Base-by-base conservation (phyloP, 176 grass and related monocot genomes). In the Oryza nivara region DNA sequence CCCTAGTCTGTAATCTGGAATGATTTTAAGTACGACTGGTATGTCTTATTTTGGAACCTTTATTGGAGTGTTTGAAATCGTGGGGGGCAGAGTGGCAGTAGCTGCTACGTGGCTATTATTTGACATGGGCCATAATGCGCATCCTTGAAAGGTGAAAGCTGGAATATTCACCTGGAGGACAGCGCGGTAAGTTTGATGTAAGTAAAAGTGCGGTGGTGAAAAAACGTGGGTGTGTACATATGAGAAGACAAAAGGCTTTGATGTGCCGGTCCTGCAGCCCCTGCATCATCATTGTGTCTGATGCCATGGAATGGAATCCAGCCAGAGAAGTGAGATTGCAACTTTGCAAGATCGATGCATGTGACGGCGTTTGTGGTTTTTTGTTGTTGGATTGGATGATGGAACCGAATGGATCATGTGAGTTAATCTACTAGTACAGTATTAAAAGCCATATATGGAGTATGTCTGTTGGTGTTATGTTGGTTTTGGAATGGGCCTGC, bases 211-310 rank as follows among this genome's bases (percentile, higher is more conserved):
- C 14, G 47, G 49, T 78, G 47, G 49, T 78, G 74, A 78, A 47
- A n/a, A 15, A n/a, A 10, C 10, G 44, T 23, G 16, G 63, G n/a
- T 32, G 2, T 32, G 30, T 15, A 19, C 52, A 16, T 20, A 12
- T 77, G 75, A 85, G 70, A 54, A 68, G 77, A 86, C 61, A 81
- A 67, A 51, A 74, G 32, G 85, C 41, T 69, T 5, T 54, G 68
- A 7, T 65, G 9, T 17, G 40, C 26, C 48, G 47, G 47, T 9
- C 35, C 13, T 80, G 26, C 30, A 22, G 54, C 28, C 41, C 11
- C 9, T 65, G 67, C 23, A 40, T 65, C 16, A 60, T 78, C 30
- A 77, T 76, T 25, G 43, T 67, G 78, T 74, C 74, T 45, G 73
- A 65, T 74, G 15, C n/a, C 54, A 58, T 5, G 30, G 30, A 32